phyloP scores from a whole-genome alignment of 164 flowering plant genomes.

The Aristolochia californica region DNA sequence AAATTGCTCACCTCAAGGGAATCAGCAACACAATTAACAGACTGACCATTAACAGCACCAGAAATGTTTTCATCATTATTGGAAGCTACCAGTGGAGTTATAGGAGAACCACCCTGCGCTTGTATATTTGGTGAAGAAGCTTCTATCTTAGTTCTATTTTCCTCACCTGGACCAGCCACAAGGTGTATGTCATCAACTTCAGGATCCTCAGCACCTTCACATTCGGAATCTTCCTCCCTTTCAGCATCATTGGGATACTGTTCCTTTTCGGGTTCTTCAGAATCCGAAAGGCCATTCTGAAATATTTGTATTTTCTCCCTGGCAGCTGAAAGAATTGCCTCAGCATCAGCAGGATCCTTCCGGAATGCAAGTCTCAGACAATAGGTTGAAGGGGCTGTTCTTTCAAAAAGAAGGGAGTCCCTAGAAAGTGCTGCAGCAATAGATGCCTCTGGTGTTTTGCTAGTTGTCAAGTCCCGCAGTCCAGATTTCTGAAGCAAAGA shows the following conservation, averaged over 20 bases:
- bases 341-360: conserved; percentile 76
- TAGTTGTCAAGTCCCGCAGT: conserved; percentile 83
- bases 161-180: conserved; percentile 11
- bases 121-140: conserved; percentile 22
- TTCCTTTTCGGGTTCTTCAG: conserved; percentile 50
- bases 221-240: conserved; percentile 73
- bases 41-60: conserved; percentile 17
- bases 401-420: conserved; percentile 76
- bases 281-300: conserved; percentile 47
- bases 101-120: conserved; percentile 17
- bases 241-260: conserved; percentile 50
- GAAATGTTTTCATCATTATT: conserved; percentile 17
- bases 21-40: conserved; percentile 18
- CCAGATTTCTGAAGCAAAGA: conserved; percentile 62
- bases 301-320: conserved; percentile 56
- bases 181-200: conserved; percentile 59
- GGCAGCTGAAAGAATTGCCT: conserved; percentile 59
- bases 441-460: conserved; percentile 97
- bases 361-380: conserved; percentile 67
- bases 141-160: conserved; percentile 10
- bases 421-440: conserved; percentile 91
- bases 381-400: conserved; percentile 91
- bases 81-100: conserved; percentile 19
- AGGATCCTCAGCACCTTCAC: conserved; percentile 68
- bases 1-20: conserved; percentile 11